phyloP scores from a whole-genome alignment of 208 protist genomes.

The Trypanosoma platydactyli region DNA sequence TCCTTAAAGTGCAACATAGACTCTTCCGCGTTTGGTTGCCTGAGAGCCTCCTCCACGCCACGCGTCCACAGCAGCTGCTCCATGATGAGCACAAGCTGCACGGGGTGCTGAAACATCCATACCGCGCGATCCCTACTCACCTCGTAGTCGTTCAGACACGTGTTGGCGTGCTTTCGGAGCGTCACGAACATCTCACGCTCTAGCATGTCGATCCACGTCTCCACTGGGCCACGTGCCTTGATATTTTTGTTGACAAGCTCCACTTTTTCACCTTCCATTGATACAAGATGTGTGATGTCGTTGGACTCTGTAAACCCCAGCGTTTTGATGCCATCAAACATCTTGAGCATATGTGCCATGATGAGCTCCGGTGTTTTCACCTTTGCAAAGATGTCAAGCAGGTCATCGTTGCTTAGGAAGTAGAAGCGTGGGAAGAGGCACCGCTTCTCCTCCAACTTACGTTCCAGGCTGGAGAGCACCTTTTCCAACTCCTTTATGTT shows the following conservation, averaged over 20 bases:
- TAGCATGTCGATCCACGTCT: constrained; percentile 95
- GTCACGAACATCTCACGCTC: constrained; percentile 94
- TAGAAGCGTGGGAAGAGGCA: constrained; percentile 97
- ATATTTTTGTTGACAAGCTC: constrained; percentile 92
- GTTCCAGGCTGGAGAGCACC: constrained; percentile 93
- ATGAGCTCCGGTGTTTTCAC: constrained; percentile 96
- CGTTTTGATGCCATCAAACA: constrained; percentile 96
- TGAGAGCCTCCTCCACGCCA: constrained; percentile 91
- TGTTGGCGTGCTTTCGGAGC: constrained; percentile 85
- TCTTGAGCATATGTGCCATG: constrained; percentile 97
- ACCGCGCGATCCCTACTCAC: constrained; percentile 56
- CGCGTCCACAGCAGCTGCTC: constrained; percentile 95
- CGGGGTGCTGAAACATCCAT: constrained; percentile 94
- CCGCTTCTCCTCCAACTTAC: constrained; percentile 97
- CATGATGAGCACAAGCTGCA: constrained; percentile 94
- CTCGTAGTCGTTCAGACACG: constrained; percentile 90
- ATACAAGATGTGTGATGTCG: constrained; percentile 91
- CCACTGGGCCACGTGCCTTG: constrained; percentile 94
- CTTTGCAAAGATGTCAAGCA: constrained; percentile 98
- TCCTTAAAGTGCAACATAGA: constrained; percentile 81
- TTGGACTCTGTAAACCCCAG: constrained; percentile 75
- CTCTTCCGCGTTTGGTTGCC: constrained; percentile 55
- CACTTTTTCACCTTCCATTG: constrained; percentile 91
- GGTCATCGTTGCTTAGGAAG: constrained; percentile 96
- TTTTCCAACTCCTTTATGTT: constrained; percentile 94